Base-by-base conservation (phyloP, 2,329 filamentous ascomycete genomes). In the Talaromyces pinophilus region DNA sequence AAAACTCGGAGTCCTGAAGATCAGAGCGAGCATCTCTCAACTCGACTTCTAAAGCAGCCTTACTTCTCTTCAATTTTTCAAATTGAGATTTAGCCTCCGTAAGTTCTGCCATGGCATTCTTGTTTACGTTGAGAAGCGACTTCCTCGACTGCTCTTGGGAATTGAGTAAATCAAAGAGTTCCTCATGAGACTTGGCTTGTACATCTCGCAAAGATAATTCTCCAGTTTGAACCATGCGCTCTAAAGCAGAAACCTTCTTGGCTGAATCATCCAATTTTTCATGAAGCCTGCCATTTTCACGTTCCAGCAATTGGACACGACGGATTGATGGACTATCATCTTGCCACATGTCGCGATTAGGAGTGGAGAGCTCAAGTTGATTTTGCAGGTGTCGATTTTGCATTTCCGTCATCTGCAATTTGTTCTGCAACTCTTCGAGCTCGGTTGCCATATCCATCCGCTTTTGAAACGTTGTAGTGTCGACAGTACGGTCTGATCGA, bases 211-310 rank as follows among this genome's bases (percentile, higher is more conserved):
- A 83, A 0, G 92, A 95, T 5, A 98, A 83, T 76, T 97, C 92
- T 13, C 93, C 95, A 42, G 90, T 91, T 66, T 90, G 91, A 66
- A 98, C 90, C 67, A 89, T 93, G 76, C 92, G 91, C 79, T 98
- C 95, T 25, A 98, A 81, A 0, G 90, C 87, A 6, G 94, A 97
- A 2, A 97, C 90, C 80, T 97, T 97, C 83, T 92, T 94, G 19
- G 90, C 85, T 2, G 94, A 97, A 77, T 97, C 93, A 77, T 98
- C 94, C 5, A 98, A 88, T 86, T 96, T 92, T 69, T 96, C 92
- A 74, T 98, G 94, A 15, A 98, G 85, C 65, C 93, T 89, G 77
- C 87, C 93, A 79, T 98, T 98, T 75, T 92, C 94, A 71, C 92
- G 88, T 79, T 98, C 94, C 5, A 98, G 86, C 80, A 97, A 94